These are phyloP conservation scores for Leccinum fibrillosum DNA, from an alignment of 768 basidiomycete species.

Conservation along the genomic window DNA sequence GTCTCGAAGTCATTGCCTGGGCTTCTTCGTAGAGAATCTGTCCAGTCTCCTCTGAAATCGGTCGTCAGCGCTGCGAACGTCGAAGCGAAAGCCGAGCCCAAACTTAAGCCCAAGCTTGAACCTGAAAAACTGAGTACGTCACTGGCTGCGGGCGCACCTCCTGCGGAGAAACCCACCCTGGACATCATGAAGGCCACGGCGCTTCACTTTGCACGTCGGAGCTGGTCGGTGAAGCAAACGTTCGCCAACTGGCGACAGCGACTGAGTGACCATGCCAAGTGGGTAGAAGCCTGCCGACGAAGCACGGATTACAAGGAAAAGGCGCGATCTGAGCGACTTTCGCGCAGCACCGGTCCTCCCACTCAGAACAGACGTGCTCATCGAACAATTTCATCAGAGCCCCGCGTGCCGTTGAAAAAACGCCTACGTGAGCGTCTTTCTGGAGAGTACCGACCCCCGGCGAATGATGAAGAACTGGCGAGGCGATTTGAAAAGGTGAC, in stretches of 20 bases:
- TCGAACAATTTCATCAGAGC: slow-evolving; percentile 23
- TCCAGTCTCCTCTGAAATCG: slow-evolving; percentile 24
- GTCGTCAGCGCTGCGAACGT: slow-evolving; percentile 11
- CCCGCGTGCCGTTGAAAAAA: slow-evolving; percentile 18
- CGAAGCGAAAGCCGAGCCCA: slow-evolving; percentile 6
- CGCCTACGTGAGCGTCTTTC: slow-evolving; percentile 36
- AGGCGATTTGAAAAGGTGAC: slow-evolving; percentile 65
- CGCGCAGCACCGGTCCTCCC: slow-evolving; percentile 19
- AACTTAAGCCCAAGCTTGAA: slow-evolving; percentile 1
- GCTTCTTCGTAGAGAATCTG: slow-evolving; percentile 23
- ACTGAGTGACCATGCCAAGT: slow-evolving; percentile 45
- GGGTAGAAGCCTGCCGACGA: slow-evolving; percentile 57
- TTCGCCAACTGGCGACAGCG: slow-evolving; percentile 49
- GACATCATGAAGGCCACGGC: slow-evolving; percentile 39
- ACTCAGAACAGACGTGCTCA: slow-evolving; percentile 21
- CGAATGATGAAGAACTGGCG: slow-evolving; percentile 64
- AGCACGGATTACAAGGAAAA: slow-evolving; percentile 62
- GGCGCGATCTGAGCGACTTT: slow-evolving; percentile 34
- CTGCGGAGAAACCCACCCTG: slow-evolving; percentile 13
- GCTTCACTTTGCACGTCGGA: slow-evolving; percentile 39
- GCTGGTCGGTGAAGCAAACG: slow-evolving; percentile 38
- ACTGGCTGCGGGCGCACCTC: not conserved
- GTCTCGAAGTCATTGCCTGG: slow-evolving; percentile 13
- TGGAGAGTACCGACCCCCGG: slow-evolving; percentile 47
- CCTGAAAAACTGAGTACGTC: slow-evolving; percentile 7